Evolutionary conservation across 345 rosid species (phyloP), one percentile per base, ranked within the genome.

Genomic region (Citrus hindsii): DNA sequence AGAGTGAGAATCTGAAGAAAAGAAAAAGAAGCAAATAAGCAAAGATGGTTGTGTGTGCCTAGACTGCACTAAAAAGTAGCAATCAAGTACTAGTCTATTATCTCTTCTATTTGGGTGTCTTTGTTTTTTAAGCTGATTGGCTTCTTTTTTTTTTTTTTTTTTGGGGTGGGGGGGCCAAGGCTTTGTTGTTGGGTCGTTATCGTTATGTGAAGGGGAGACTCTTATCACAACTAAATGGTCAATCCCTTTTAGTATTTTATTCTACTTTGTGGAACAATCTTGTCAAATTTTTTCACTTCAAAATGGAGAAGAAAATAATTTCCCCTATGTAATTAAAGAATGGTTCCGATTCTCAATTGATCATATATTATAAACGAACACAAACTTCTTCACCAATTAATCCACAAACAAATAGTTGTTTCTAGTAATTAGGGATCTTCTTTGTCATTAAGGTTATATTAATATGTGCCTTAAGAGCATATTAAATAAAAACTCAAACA

Each of bases 261-360:
- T 70, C 19, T 69, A 68, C 19, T 58, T 65, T 42, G 74, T 14
- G 73, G 6, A 37, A n/a, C 78, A 74, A 66, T 19, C 70, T 59
- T 77, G 25, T 77, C 80, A 38, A 65, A 37, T 42, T 80, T 60
- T 60, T 40, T 59, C 76, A 74, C 51, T 38, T 30, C 76, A 6
- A 68, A 19, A 48, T 55, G 76, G 67, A 74, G 61, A 16, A 65
- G 72, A 77, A 13, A 58, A 32, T 38, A 60, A 74, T 77, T 66
- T 42, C 74, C 62, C 46, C 64, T 56, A 0, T 68, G 46, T 56
- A 32, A 21, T 24, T 22, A 32, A 72, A 55, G 10, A 37, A 24
- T 72, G 51, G 32, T 18, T 8, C 6, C 22, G 0, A 32, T 59
- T 24, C 25, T 46, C 69, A 33, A 33, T 19, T 21, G 30, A 19